These are phyloP conservation scores for Penicillium fimorum DNA, from an alignment of 495 filamentous ascomycete species.

Conservation along the genomic window DNA sequence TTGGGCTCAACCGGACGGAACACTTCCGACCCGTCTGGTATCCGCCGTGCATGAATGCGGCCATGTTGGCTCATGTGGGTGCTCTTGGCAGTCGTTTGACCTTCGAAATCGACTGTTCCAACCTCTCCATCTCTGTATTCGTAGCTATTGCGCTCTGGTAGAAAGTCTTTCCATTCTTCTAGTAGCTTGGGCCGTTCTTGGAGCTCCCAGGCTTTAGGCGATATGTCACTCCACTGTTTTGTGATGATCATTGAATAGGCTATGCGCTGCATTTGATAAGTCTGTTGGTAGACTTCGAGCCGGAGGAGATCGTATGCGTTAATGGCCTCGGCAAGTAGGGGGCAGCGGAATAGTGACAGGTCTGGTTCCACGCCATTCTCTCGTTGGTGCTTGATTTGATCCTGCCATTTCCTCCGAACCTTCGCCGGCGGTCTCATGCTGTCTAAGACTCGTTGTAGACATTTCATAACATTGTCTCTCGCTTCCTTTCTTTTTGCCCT, in stretches of 20 bases:
- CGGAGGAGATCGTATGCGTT: slow-evolving; percentile 38
- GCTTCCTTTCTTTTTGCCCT: slow-evolving; percentile 27
- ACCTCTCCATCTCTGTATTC: slow-evolving; percentile 13
- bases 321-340: slow-evolving; percentile 36
- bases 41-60: slow-evolving; percentile 10
- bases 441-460: slow-evolving; percentile 22
- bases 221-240: slow-evolving; percentile 22
- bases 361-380: not conserved
- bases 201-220: slow-evolving; percentile 28
- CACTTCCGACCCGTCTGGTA: slow-evolving; percentile 3
- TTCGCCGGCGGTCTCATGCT: not conserved
- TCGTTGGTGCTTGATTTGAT: not conserved
- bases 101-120: slow-evolving; percentile 14
- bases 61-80: slow-evolving; percentile 1
- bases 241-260: slow-evolving; percentile 5
- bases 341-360: slow-evolving; percentile 22
- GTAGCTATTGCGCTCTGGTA: slow-evolving; percentile 33
- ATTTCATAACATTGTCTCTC: slow-evolving; percentile 25
- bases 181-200: slow-evolving; percentile 41
- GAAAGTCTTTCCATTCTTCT: slow-evolving; percentile 50
- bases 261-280: slow-evolving; percentile 17
- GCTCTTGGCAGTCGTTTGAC: slow-evolving; percentile 4
- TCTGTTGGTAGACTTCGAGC: slow-evolving; percentile 35
- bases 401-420: not conserved
- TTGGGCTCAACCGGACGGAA: slow-evolving; percentile 3